Evolutionary conservation across 2,329 filamentous ascomycete species (phyloP).

Genomic region (Beauveria australis): DNA sequence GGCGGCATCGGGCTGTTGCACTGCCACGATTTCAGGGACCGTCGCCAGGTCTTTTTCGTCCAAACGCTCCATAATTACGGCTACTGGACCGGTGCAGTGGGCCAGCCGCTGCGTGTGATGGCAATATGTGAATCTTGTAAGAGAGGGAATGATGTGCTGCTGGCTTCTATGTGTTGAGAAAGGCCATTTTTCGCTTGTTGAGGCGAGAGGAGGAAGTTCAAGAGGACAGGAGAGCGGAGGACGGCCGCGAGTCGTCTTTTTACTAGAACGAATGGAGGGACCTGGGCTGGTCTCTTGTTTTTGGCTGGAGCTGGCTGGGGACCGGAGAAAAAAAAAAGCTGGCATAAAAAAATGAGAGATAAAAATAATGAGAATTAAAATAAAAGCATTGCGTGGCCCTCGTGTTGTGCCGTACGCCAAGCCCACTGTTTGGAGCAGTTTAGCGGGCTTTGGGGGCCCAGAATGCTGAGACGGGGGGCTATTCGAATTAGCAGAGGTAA

Average conservation of each 20-base stretch:
- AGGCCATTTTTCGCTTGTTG: not conserved
- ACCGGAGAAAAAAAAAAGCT: not conserved
- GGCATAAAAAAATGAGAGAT: not conserved
- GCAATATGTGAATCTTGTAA: not conserved
- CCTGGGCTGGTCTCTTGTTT: not conserved
- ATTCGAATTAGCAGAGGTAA: not conserved
- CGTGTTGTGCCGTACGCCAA: not conserved
- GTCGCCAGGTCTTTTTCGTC: constrained; percentile 3
- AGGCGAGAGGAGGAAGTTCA: not conserved
- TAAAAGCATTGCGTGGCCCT: constrained; percentile 3
- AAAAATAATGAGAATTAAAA: not conserved
- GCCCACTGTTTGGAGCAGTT: not conserved
- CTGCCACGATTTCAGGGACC: constrained; percentile 10
- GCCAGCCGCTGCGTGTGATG: constrained; percentile 1
- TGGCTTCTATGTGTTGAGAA: not conserved
- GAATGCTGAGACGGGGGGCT: not conserved
- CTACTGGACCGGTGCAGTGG: not conserved
- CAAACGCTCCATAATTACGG: constrained; percentile 8
- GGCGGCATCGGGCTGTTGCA: constrained; percentile 8
- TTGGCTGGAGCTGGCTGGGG: not conserved
- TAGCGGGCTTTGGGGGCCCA: not conserved
- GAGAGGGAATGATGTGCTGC: not conserved
- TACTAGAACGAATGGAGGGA: not conserved
- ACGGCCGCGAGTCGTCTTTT: not conserved
- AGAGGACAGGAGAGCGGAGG: not conserved